Base-by-base conservation (phyloP, 352 stramenopile genomes). In the Globisporangium emineosum region DNA sequence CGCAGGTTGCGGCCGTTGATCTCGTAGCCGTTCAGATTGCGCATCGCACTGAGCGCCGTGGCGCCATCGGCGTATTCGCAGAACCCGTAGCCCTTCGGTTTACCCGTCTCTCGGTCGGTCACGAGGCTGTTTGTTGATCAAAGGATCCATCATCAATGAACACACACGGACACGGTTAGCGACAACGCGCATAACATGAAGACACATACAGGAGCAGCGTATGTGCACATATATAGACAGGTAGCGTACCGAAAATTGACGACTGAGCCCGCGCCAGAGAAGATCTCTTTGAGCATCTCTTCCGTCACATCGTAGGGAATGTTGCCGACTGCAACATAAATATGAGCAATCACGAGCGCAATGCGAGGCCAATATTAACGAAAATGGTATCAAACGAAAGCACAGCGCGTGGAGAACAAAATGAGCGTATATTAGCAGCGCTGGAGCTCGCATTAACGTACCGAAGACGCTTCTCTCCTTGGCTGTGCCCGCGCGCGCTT, bases 281-380 rank as follows among this genome's bases (percentile, higher is more conserved):
- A 95, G 57, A 95, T 89, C 68, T 95, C 84, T 65, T 88, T 88
- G 42, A 95, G 84, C 83, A 84, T 84, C 10, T 95, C 86, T 51
- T 95, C 86, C 13, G 86, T 90, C 49, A 95, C 86, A 80, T 95
- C 86, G 69, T 95, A 95, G 52, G 86, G 86, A 56, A 95, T 95
- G 68, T 95, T 95, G 63, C 86, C 86, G 47, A 95, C 86, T 95
- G 32, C 47, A n/a, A 23, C 61, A 43, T 67, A 51, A 33, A n/a
- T 19, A 30, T 5, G 21, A 42, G 51, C 9, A 40, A 40, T 57
- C 43, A 30, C 30, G 30, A 58, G 52, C 19, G 52, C 25, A 70
- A 60, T 17, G 56, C 1, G 12, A 62, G 50, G 61, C 51, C 23
- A 30, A 70, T 29, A 57, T 43, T n/a, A 58, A 30, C 32, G 58